Evolutionary conservation across 2,329 filamentous ascomycete species (phyloP).

Genomic region (Alternaria triticina): DNA sequence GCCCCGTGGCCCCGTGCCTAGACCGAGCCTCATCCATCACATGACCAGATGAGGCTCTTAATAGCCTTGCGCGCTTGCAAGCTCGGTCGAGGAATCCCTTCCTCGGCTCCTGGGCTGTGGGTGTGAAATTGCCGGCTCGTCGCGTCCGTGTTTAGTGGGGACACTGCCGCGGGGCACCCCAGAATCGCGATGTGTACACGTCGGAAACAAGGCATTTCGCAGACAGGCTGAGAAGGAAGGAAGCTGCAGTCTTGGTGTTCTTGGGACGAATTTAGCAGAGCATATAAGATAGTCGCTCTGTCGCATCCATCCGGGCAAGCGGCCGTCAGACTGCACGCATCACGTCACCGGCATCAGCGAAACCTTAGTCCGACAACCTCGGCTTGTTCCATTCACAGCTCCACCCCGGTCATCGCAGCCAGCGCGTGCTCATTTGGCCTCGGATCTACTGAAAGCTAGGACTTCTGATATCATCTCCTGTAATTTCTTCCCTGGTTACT

Average conservation of each 20-base stretch:
- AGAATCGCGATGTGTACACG: background rate
- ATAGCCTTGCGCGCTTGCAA: background rate
- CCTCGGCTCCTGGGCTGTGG: conserved; percentile 5
- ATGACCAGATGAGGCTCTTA: background rate
- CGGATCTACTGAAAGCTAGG: conserved; percentile 26
- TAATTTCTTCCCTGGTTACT: conserved; percentile 11
- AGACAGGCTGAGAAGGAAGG: background rate
- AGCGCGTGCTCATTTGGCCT: conserved; percentile 30
- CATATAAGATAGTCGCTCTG: background rate
- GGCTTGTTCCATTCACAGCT: conserved; percentile 18
- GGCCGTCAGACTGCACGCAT: conserved; percentile 2
- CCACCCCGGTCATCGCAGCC: conserved; percentile 22
- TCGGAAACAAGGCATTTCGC: background rate
- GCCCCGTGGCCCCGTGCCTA: background rate
- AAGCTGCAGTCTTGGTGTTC: background rate
- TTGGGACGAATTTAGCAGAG: background rate
- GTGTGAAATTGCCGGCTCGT: conserved; percentile 6
- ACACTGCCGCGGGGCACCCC: conserved; percentile 7
- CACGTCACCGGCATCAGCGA: conserved; percentile 11
- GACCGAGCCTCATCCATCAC: background rate
- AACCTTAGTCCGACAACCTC: conserved; percentile 23
- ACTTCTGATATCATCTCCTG: conserved; percentile 17
- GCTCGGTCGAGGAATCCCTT: conserved; percentile 2
- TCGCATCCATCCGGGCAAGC: conserved; percentile 12
- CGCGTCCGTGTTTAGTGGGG: conserved; percentile 10